Base-by-base conservation (phyloP, 306 rosid species). In the Hippophae gyantsensis region DNA sequence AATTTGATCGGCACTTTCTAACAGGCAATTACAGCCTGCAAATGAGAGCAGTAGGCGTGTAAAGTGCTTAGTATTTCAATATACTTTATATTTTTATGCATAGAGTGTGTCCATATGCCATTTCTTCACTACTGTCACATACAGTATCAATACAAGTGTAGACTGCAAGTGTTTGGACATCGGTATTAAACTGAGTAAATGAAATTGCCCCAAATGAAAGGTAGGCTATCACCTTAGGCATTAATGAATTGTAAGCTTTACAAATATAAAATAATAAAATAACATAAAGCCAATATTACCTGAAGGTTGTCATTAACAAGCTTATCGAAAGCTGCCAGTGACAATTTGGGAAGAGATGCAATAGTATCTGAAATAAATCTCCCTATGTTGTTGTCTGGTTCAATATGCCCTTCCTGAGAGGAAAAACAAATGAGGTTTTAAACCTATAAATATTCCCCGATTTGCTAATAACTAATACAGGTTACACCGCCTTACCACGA, bases 261-360 rank as follows among this genome's bases (percentile, higher is more conserved):
- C 23, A 18, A 18, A 18, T 18, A 60, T 43, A 6, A 48, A 23
- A 4, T 46, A 9, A 53, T 7, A 63, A 49, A 61, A 49, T 10
- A 23, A 25, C 10, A 25, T 3, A 47, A 42, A 61, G 8, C 59
- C 38, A 6, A n/a, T 38, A n/a, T 57, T 67, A 90, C 97, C 95
- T 86, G 94, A 42, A 87, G 69, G 62, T 82, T 77, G 62, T 87
- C 89, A 66, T 90, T 84, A 73, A 87, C 76, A 60, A 90, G 90
- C 81, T 84, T 86, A 77, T 90, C 95, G 60, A 87, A 84, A 61
- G 70, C 82, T 12, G 81, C 13, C 4, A 90, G 82, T 3, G 95
- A 53, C 52, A 87, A 58, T 53, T 84, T 90, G 7, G 95, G 95
- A 72, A 90, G 85, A 58, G 95, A 79, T 13, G 88, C 84, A 57